A percentile compares a stretch with the other conserved stretches of the same genome.
These are phyloP conservation scores for Populus euphratica DNA, from an alignment of 345 rosid genomes.

Conservation along the genomic window DNA sequence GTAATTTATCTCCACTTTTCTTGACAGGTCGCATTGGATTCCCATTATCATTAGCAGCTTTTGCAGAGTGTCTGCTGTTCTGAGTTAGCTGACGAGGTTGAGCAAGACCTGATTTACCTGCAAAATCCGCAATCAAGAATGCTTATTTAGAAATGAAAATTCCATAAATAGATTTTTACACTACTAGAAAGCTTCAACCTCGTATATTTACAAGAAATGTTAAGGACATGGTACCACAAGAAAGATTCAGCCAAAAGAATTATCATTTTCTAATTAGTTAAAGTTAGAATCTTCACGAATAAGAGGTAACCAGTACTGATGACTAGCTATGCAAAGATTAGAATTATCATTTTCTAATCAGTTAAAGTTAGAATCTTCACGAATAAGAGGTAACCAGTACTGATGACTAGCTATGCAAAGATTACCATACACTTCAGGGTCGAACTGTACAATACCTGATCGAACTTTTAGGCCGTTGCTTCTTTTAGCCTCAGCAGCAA, in stretches of 20 bases:
- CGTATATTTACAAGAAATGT: background rate
- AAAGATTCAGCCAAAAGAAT: background rate
- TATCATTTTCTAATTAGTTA: background rate
- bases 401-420: background rate
- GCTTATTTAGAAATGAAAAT: background rate
- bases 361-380: background rate
- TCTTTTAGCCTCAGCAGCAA: background rate
- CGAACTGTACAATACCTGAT: conserved; percentile 1
- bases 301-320: background rate
- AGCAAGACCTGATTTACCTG: background rate
- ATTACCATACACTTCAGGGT: background rate
- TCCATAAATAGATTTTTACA: background rate
- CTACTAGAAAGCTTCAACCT: background rate
- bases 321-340: background rate
- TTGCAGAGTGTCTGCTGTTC: background rate
- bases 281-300: background rate
- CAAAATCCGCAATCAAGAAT: background rate
- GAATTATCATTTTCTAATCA: background rate
- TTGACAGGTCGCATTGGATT: background rate
- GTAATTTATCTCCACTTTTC: background rate
- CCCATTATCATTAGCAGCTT: background rate
- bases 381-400: background rate
- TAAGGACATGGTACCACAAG: background rate
- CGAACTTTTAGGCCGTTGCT: background rate
- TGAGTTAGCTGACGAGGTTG: background rate